Evolutionary conservation across 208 protist species (phyloP), one percentile per base, ranked within the genome.

Genomic region (Lotmaria passim): DNA sequence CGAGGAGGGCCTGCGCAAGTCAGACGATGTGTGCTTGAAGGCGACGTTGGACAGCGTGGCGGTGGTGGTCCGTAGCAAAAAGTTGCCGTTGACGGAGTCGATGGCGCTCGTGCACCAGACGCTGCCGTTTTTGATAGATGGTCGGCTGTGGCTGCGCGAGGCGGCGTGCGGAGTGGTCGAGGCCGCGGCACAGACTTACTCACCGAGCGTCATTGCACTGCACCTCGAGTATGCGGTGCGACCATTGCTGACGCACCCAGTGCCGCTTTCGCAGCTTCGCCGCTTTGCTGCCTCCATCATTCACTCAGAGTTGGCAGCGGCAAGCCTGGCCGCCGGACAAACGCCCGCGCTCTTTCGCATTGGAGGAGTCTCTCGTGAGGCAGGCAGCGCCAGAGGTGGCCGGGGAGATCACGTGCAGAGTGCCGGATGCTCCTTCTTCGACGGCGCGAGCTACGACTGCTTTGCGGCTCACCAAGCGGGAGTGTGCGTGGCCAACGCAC

Each of bases 61-160:
- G 3, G 68, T 57, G 17, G 75, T 88, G 46, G 73, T 89, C 19
- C 69, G 75, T 19, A 62, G 69, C 19, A 44, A 51, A 4, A 58
- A 65, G n/a, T 28, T 83, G 6, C 74, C 68, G 11, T 38, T 62
- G 21, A 52, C 51, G 55, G 79, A 85, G 41, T 57, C 58, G 43
- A 91, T 89, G 85, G n/a, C 69, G 21, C 74, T 89, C 17, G 86
- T 90, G 31, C 83, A 91, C 51, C 75, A 84, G 63, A 70, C 43
- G 12, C 61, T 93, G 24, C 85, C 85, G 12, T 57, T 83, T 7
- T 48, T 93, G 52, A 31, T 87, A 19, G 81, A 75, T 34, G 19
- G 46, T 3, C 72, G 78, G 36, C 63, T 56, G 55, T 83, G 67
- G 81, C 76, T 93, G 36, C 77, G 78, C 36, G 69, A 65, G 52